phyloP scores from a whole-genome alignment of 192 early-diverging fungal species.

The Entomortierella parvispora region DNA sequence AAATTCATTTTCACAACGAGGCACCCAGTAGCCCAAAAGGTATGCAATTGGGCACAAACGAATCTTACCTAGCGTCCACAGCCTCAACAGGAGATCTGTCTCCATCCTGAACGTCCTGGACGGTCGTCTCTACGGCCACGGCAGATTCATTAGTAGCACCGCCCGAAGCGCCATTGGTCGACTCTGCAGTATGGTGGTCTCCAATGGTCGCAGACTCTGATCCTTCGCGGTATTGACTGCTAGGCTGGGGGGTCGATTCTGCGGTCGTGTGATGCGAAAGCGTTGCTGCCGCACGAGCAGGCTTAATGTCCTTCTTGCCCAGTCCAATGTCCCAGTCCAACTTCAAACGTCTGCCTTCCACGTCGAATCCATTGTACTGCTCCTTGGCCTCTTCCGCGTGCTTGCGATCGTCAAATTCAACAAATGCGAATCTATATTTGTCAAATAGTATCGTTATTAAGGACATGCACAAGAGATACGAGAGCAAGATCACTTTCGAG shows the following conservation, averaged over 20 bases:
- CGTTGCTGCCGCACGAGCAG: slow-evolving; percentile 22
- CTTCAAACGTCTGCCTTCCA: slow-evolving; percentile 65
- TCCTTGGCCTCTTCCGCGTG: slow-evolving; percentile 72
- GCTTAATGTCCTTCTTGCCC: slow-evolving; percentile 53
- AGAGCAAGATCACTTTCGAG: background rate
- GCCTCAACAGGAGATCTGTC: too few species aligned
- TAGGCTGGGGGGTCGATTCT: slow-evolving; percentile 27
- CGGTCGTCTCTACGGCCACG: too few species aligned
- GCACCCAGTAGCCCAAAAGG: too few species aligned
- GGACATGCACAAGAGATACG: background rate
- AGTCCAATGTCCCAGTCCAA: slow-evolving; percentile 62
- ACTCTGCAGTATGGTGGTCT: too few species aligned
- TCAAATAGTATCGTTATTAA: background rate
- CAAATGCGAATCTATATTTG: slow-evolving; percentile 76
- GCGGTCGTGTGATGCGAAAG: slow-evolving; percentile 20
- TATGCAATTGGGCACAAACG: too few species aligned
- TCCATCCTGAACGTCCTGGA: too few species aligned
- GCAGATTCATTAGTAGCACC: too few species aligned
- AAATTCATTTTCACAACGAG: too few species aligned
- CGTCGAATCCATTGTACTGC: slow-evolving; percentile 67
- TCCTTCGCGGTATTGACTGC: too few species aligned
- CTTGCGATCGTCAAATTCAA: slow-evolving; percentile 75
- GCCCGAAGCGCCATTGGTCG: too few species aligned
- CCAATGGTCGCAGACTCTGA: too few species aligned
- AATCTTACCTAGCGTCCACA: too few species aligned